Percentiles rank a stretch among this genome's conserved stretches.
phyloP scores from a whole-genome alignment of 2,329 filamentous ascomycete species.

The Aureobasidium sp. region DNA sequence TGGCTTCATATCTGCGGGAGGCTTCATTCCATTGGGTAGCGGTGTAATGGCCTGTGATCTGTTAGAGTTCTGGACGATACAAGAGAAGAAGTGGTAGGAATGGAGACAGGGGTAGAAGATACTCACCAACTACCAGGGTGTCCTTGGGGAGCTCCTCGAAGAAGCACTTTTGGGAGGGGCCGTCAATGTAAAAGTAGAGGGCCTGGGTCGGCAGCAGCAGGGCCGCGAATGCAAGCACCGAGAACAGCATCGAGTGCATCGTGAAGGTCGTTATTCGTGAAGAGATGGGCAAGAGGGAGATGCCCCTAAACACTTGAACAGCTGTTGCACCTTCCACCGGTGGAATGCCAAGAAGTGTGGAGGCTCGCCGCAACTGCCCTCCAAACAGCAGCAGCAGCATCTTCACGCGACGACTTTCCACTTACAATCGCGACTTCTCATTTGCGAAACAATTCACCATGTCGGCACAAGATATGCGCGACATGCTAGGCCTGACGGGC shows the following conservation, averaged over 20 bases:
- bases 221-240: slow-evolving; percentile 17
- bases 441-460: slow-evolving; percentile 4
- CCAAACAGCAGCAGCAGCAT: not conserved
- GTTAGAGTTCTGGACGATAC: not conserved
- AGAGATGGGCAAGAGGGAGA: too few species aligned
- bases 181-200: slow-evolving; percentile 93
- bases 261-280: not conserved
- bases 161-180: slow-evolving; percentile 82
- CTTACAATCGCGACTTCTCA: not conserved
- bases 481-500: slow-evolving; percentile 72
- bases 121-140: slow-evolving; percentile 79
- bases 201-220: slow-evolving; percentile 59
- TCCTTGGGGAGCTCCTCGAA: slow-evolving; percentile 97
- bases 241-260: slow-evolving; percentile 14
- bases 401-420: not conserved
- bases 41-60: slow-evolving; percentile 61
- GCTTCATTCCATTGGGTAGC: slow-evolving; percentile 72
- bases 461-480: slow-evolving; percentile 59
- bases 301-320: not conserved
- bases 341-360: not conserved
- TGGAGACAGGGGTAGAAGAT: not conserved
- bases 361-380: not conserved
- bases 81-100: not conserved
- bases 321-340: not conserved
- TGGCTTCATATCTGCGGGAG: slow-evolving; percentile 56